Conservation (phyloP, 2,329 filamentous ascomycete genomes). For the Talaromyces marneffei region DNA sequence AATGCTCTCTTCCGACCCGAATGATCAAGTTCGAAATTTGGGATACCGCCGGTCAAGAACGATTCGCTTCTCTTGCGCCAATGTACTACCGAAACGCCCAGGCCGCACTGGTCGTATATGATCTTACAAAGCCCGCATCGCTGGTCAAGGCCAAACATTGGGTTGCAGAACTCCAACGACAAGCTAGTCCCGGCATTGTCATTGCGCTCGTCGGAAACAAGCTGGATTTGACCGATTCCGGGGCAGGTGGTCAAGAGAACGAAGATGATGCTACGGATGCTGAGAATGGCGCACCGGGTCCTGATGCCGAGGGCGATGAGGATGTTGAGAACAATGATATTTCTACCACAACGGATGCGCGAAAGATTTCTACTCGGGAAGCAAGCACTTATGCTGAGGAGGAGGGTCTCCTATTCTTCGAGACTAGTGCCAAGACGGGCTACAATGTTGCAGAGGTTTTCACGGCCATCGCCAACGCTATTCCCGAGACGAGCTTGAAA, state of each 20-base stretch:
- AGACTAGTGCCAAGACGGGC: conserved; percentile 95
- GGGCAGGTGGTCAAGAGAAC: conserved; percentile 46
- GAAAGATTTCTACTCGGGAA: conserved; percentile 86
- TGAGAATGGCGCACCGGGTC: conserved; percentile 30
- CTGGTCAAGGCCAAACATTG: conserved; percentile 97
- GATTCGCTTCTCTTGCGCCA: conserved; percentile 89
- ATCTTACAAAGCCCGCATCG: conserved; percentile 92
- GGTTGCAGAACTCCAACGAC: conserved; percentile 94
- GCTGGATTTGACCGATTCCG: conserved; percentile 69
- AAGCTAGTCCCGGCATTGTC: conserved; percentile 92
- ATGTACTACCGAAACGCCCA: conserved; percentile 99
- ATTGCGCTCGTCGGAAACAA: conserved; percentile 98
- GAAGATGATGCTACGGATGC: conserved; percentile 24
- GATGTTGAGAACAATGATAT: conserved; percentile 54
- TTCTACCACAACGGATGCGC: conserved; percentile 62
- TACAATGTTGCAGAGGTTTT: conserved; percentile 94
- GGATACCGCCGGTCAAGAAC: conserved; percentile 97
- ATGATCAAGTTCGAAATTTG: conserved; percentile 81
- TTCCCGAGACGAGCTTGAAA: conserved; percentile 94
- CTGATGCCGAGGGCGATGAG: conserved; percentile 29
- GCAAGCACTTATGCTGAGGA: conserved; percentile 92
- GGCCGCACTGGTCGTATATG: conserved; percentile 95
- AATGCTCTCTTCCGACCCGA: conserved; percentile 89
- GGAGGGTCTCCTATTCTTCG: conserved; percentile 90
- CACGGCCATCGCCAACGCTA: conserved; percentile 95